These are phyloP conservation scores for Astrephomene gubernaculifera DNA, from an alignment of 139 green algal species.

Conservation along the genomic window DNA sequence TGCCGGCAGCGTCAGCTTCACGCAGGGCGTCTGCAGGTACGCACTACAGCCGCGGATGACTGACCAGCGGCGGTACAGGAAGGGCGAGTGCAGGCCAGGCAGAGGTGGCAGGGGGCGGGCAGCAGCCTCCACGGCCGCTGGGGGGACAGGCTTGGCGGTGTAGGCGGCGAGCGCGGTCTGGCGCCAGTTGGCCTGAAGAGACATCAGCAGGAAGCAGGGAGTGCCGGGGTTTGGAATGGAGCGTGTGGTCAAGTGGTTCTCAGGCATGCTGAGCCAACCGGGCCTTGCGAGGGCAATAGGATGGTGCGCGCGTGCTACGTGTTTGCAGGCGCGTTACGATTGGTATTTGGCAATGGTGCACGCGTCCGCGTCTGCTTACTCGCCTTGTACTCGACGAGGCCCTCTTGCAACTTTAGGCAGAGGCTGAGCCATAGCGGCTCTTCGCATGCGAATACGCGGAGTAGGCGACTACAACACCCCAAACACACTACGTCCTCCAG, in stretches of 20 bases:
- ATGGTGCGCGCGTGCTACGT: too few relatives aligned
- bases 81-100: conserved; percentile 30
- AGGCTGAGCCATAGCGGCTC: conserved; percentile 39
- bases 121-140: conserved; percentile 2
- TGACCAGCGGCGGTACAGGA: conserved; percentile 55
- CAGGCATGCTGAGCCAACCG: too few relatives aligned
- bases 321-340: too few relatives aligned
- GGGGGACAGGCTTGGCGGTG: background rate
- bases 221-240: too few relatives aligned
- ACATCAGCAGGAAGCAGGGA: too few relatives aligned
- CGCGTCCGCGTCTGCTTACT: too few relatives aligned
- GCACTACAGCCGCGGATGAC: too few relatives aligned
- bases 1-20: too few relatives aligned
- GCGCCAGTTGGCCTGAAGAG: conserved; percentile 51
- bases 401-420: conserved; percentile 9
- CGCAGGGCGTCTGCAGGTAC: too few relatives aligned
- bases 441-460: conserved; percentile 20
- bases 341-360: too few relatives aligned
- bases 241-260: too few relatives aligned
- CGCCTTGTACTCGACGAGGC: conserved; percentile 25
- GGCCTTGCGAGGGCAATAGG: too few relatives aligned
- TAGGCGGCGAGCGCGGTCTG: conserved; percentile 38
- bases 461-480: background rate
- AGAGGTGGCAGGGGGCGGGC: conserved; percentile 26
- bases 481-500: conserved; percentile 19